A percentile compares a stretch with the other conserved stretches of the same genome.
Evolutionary conservation across 257 asterid species (phyloP).

Genomic region (Nyctanthes arbortristis): DNA sequence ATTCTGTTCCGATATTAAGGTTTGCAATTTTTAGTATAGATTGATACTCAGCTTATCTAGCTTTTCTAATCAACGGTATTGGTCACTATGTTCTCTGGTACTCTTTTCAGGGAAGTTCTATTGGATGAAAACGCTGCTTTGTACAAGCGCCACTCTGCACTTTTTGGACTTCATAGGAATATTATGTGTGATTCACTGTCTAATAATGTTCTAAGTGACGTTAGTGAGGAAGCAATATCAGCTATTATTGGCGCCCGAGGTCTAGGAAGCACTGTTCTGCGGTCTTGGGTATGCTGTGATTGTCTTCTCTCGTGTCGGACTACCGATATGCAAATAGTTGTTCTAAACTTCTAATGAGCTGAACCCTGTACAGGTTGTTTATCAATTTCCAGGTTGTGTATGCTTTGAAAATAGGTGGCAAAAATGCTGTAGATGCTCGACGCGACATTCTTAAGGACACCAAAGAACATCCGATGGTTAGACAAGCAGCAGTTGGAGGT

Average conservation of each 20-base stretch:
- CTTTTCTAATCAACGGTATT: no score
- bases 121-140: slow-evolving; percentile 68
- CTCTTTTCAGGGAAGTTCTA: slow-evolving; percentile 58
- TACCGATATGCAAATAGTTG: not conserved
- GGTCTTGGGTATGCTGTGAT: slow-evolving; percentile 65
- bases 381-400: slow-evolving; percentile 69
- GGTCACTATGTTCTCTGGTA: no score
- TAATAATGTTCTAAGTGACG: no score
- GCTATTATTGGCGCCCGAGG: slow-evolving; percentile 78
- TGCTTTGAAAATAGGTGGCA: slow-evolving; percentile 86
- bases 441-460: slow-evolving; percentile 62
- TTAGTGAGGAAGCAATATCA: slow-evolving; percentile 70
- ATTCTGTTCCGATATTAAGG: slow-evolving; percentile 76
- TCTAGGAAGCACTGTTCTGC: slow-evolving; percentile 84
- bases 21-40: slow-evolving; percentile 20
- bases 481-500: slow-evolving; percentile 99
- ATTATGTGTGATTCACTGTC: no score
- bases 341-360: slow-evolving; percentile 2
- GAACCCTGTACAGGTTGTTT: no score
- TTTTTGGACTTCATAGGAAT: slow-evolving; percentile 94
- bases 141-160: slow-evolving; percentile 92
- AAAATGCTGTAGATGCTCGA: slow-evolving; percentile 81
- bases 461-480: slow-evolving; percentile 93
- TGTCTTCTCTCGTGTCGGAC: no score
- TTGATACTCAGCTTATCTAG: no score